phyloP scores from a whole-genome alignment of 2,329 filamentous ascomycete genomes.

The Drechslerella coelobrocha region DNA sequence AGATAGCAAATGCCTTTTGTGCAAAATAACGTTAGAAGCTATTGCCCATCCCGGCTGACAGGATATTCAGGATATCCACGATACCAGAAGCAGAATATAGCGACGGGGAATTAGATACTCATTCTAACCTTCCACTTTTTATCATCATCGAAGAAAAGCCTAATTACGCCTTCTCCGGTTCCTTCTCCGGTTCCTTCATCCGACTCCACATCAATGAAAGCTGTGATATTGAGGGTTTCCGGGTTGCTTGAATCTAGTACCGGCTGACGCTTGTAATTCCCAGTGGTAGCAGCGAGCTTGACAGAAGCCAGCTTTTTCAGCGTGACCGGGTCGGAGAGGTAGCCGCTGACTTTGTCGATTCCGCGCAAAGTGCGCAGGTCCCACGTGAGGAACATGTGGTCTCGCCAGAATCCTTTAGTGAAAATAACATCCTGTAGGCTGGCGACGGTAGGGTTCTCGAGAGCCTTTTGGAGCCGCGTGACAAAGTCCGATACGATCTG shows the following conservation, averaged over 20 bases:
- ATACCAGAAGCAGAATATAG: too few species aligned
- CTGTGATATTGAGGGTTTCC: slow-evolving; percentile 61
- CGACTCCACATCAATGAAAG: slow-evolving; percentile 66
- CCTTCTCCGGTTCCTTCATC: slow-evolving; percentile 66
- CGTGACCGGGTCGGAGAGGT: slow-evolving; percentile 11
- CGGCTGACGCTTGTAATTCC: slow-evolving; percentile 33
- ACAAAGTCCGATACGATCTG: slow-evolving; percentile 37
- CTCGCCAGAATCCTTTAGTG: slow-evolving; percentile 65
- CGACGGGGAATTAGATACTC: too few species aligned
- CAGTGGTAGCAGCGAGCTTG: slow-evolving; percentile 13
- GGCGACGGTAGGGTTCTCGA: slow-evolving; percentile 23
- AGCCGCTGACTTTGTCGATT: slow-evolving; percentile 57
- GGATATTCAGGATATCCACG: neutral
- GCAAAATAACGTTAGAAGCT: slow-evolving; percentile 53
- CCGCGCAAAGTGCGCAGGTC: slow-evolving; percentile 64
- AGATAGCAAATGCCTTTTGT: slow-evolving; percentile 72
- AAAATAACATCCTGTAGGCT: slow-evolving; percentile 28
- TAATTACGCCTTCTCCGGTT: slow-evolving; percentile 65
- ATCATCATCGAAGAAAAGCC: slow-evolving; percentile 61
- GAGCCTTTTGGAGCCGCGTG: slow-evolving; percentile 20
- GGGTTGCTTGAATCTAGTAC: slow-evolving; percentile 14
- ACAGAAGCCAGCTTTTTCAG: slow-evolving; percentile 19
- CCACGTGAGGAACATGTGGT: slow-evolving; percentile 67
- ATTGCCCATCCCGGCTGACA: neutral
- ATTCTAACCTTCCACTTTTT: slow-evolving; percentile 57